phyloP scores from a whole-genome alignment of 495 filamentous ascomycete genomes.

The Penicillium robsamsonii region DNA sequence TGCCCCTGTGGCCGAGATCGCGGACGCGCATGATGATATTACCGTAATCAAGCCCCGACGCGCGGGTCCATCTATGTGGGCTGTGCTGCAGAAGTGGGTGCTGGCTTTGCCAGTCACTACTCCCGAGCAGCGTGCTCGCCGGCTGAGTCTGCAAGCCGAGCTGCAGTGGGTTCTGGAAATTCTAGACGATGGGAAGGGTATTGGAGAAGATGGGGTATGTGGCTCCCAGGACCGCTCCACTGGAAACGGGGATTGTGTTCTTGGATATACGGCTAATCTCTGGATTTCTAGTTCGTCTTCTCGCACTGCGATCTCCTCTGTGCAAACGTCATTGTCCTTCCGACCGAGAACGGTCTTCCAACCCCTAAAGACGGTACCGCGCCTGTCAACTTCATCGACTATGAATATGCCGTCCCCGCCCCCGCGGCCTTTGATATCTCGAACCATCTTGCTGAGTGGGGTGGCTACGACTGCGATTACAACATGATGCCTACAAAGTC shows the following conservation, averaged over 20 bases:
- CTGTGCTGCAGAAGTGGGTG: conserved; percentile 93
- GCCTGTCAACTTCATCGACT: conserved; percentile 90
- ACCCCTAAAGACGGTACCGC: conserved; percentile 35
- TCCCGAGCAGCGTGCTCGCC: conserved; percentile 61
- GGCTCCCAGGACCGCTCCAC: conserved; percentile 2
- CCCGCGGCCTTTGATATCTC: conserved; percentile 97
- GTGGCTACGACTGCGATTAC: conserved; percentile 92
- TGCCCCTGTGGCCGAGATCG: conserved; percentile 27
- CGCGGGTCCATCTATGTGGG: conserved; percentile 80
- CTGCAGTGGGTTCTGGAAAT: conserved; percentile 64
- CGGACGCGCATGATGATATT: conserved; percentile 32
- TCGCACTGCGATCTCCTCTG: conserved; percentile 92
- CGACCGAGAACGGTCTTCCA: conserved; percentile 35
- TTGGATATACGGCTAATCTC: conserved; percentile 5
- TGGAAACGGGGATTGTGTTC: background rate
- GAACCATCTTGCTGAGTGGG: conserved; percentile 99
- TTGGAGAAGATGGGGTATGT: conserved; percentile 71
- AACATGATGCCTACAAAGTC: conserved; percentile 74
- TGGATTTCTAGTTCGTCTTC: conserved; percentile 69
- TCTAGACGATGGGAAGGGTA: conserved; percentile 68
- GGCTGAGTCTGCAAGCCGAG: conserved; percentile 69
- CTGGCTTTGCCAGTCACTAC: conserved; percentile 73
- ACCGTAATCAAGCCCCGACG: conserved; percentile 59
- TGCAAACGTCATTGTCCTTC: conserved; percentile 91
- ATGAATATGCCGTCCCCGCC: conserved; percentile 92